Base-by-base conservation (phyloP, 2,329 filamentous ascomycete genomes). In the Aspergillus candidus region DNA sequence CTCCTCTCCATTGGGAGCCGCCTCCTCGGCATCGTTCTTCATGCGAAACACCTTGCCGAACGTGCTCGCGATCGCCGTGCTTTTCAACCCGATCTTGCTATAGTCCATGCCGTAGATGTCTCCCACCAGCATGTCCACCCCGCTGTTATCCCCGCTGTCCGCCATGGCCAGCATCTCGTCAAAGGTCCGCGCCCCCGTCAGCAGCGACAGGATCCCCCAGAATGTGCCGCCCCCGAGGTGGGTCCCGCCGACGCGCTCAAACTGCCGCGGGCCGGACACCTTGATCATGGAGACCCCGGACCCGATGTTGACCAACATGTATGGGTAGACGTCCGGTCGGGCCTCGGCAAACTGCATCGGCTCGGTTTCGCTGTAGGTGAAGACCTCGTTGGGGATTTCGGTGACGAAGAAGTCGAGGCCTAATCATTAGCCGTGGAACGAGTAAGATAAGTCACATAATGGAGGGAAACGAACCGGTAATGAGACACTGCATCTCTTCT, bases 331-430 rank as follows among this genome's bases (percentile, higher is more conserved):
- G 54, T 91, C 82, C n/a, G 82, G 74, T 35, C 76, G 75, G 1
- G 88, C 82, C 48, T 84, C 80, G 53, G 84, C 82, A 62, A 95
- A 97, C 59, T 88, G 80, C 86, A 96, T 94, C 4, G 90, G 89
- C 56, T 93, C 84, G 30, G 80, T 79, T 65, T 94, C 91, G 62
- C 86, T 90, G 69, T 97, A 97, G 14, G 89, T 96, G 62, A 98
- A 98, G 43, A 98, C 91, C 69, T 98, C 93, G 55, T 86, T 82
- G 14, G 93, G 93, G 47, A 98, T 97, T 65, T 97, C 90, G 53
- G 88, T 94, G 62, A 97, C 97, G 75, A 98, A 97, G 72, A 97
- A 98, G 65, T 98, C 93, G 35, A 98, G 82, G 11, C 91, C 89
- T 88, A 56, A 22, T 11, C 10, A 34, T 44, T 44, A 52, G 44